phyloP scores from a whole-genome alignment of 768 basidiomycete species.

The Russula sp. region DNA sequence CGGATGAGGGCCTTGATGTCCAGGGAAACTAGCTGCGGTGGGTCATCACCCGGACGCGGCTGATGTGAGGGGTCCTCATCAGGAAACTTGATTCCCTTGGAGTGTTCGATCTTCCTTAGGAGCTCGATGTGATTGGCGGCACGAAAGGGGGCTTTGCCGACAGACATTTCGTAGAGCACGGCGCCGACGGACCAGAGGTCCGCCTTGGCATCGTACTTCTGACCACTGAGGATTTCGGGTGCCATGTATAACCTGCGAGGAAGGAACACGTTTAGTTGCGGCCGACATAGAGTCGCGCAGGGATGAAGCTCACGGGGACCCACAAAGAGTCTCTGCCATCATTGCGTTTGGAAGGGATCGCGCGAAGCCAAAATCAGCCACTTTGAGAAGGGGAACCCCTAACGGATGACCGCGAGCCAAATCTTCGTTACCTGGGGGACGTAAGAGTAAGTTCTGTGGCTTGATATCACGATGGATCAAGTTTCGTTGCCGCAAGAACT shows the following conservation, averaged over 20 bases:
- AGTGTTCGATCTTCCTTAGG: constrained; percentile 83
- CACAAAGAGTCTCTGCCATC: constrained; percentile 97
- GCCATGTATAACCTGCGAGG: constrained; percentile 87
- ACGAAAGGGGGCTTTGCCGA: constrained; percentile 90
- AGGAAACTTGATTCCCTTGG: constrained; percentile 91
- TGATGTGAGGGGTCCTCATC: constrained; percentile 68
- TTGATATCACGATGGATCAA: constrained; percentile 98
- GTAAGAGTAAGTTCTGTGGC: constrained; percentile 93
- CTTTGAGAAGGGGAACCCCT: constrained; percentile 91
- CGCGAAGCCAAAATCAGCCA: constrained; percentile 98
- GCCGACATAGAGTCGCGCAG: too few species aligned
- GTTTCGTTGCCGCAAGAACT: constrained; percentile 82
- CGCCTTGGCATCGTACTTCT: constrained; percentile 97
- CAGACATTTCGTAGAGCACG: constrained; percentile 92
- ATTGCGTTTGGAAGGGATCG: constrained; percentile 84
- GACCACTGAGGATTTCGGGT: constrained; percentile 92
- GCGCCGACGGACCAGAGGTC: constrained; percentile 99
- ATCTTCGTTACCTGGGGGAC: constrained; percentile 74
- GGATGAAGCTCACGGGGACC: constrained; percentile 71
- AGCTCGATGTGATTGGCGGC: constrained; percentile 96
- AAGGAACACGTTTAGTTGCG: not conserved
- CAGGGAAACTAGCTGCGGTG: constrained; percentile 51
- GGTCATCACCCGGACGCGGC: constrained; percentile 44
- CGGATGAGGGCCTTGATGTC: constrained; percentile 90
- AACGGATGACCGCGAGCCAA: constrained; percentile 82